Conservation (phyloP, 106 monocot genomes). For the Agapanthus africanus region DNA sequence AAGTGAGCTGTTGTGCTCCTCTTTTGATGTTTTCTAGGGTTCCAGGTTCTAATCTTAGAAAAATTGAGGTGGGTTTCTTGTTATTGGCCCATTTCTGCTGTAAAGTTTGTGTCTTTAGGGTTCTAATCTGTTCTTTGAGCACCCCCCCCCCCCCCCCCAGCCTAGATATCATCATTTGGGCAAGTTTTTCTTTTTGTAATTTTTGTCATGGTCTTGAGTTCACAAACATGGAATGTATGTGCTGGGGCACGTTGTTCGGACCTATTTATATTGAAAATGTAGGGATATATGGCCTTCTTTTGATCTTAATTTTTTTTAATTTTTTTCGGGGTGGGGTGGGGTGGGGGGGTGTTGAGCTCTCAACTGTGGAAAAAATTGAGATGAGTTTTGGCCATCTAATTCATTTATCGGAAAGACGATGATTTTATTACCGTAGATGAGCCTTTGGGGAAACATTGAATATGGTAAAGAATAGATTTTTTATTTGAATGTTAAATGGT, state of each 20-base stretch:
- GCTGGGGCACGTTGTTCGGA: not conserved
- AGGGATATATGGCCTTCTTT: not conserved
- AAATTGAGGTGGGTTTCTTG: not conserved
- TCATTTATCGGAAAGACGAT: no score
- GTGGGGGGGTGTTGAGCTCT: no score
- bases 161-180: not conserved
- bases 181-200: not conserved
- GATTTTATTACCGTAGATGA: no score
- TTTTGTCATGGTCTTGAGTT: not conserved
- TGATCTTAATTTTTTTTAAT: not conserved
- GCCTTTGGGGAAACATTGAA: no score
- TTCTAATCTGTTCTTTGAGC: not conserved
- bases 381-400: no score
- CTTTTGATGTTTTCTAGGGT: not conserved
- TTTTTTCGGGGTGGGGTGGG: no score
- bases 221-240: not conserved
- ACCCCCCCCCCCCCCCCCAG: no score
- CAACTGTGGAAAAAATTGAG: no score
- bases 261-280: not conserved
- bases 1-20: no score
- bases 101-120: slow-evolving; percentile 1
- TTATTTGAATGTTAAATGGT: no score
- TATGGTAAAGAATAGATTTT: no score
- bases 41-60: not conserved
- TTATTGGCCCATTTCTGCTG: not conserved